Base-by-base conservation (phyloP, 2,329 filamentous ascomycete species). In the Pseudocercospora fijiensis region DNA sequence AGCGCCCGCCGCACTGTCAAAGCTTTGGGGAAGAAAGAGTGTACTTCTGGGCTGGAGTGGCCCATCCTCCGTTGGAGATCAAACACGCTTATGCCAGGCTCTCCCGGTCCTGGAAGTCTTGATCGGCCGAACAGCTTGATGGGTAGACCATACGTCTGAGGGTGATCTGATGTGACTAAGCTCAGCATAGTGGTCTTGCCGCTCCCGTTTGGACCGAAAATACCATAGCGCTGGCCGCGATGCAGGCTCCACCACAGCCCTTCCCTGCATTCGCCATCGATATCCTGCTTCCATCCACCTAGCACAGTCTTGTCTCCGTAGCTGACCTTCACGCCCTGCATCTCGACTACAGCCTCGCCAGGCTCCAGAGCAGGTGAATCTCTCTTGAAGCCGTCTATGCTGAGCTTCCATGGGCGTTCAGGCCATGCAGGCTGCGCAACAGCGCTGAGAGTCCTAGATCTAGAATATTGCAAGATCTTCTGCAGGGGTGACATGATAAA, bases 151-250 rank as follows among this genome's bases (percentile, higher is more conserved):
- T 98, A 99, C 0, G 93, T 88, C 76, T 98, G 94, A 0, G 95
- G 95, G 72, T 99, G 95, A 73, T 99, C 95, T 0, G 94, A 98
- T 64, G 91, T 96, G 64, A 99, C 90, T 5, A 99, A 83, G 4
- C 92, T 95, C 27, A 98, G 85, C 43, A 99, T 84, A 0, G 95
- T 99, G 0, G 95, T 99, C 80, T 99, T 99, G 18, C 95, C 95
- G 0, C 92, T 96, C 24, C 85, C 95, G 71, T 99, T 98, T 30
- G 93, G 90, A 0, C 95, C 95, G 73, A 99, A 95, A 18, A 98
- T 85, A 2, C 91, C 94, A 90, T 92, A 96, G 66, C 93, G 87
- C 75, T 97, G 88, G 24, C 94, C 93, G 58, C 89, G 86, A 43
- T 87, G 86, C 24, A 98, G 88, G 0, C 85, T 90, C 92, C 95